Conservation (phyloP, 306 rosid genomes). For the Trifolium subterraneum region DNA sequence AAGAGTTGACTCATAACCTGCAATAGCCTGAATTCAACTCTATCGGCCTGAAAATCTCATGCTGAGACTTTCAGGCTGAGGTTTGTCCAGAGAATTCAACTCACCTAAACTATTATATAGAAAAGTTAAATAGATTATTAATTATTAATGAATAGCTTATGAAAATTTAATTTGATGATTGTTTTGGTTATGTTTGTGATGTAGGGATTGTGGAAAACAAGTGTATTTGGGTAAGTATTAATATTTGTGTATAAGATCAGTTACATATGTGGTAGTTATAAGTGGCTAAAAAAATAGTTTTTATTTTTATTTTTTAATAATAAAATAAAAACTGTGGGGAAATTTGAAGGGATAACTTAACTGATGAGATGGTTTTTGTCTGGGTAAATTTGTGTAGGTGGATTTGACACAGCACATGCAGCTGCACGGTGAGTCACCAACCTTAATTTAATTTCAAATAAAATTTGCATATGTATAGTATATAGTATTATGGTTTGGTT, state of each 20-base stretch:
- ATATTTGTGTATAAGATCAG: background rate
- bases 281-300: background rate
- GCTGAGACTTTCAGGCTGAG: no score
- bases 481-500: constrained; percentile 20
- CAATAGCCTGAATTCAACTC: no score
- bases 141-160: no score
- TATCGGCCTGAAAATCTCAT: no score
- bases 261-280: constrained; percentile 1
- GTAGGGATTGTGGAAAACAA: constrained; percentile 99
- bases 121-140: no score
- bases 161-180: background rate
- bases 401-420: constrained; percentile 99
- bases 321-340: background rate
- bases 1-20: no score
- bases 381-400: constrained; percentile 72
- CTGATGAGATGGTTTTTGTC: constrained; percentile 49
- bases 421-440: constrained; percentile 92
- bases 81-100: no score
- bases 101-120: no score
- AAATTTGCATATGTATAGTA: constrained; percentile 2
- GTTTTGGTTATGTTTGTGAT: constrained; percentile 23
- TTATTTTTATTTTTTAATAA: background rate
- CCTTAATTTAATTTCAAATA: background rate
- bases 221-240: constrained; percentile 88
- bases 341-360: constrained; percentile 30